A percentile compares a stretch with the other conserved stretches of the same genome.
Evolutionary conservation across 805 yeast species (phyloP).

Genomic region (Lachancea sp.): DNA sequence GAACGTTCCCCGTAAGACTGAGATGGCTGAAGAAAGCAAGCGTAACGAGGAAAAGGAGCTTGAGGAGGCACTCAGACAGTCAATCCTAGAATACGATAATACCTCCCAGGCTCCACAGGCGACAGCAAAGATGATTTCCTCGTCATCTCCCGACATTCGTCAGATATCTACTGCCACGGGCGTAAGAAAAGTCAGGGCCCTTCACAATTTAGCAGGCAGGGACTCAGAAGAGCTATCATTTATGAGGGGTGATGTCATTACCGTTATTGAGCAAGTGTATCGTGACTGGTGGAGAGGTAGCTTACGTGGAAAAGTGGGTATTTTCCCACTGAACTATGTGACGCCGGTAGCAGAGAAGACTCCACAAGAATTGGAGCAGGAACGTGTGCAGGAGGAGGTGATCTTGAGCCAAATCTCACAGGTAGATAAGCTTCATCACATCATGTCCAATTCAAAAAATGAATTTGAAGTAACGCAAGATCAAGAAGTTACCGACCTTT

Average conservation of each 20-base stretch:
- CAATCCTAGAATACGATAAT: slow-evolving; percentile 51
- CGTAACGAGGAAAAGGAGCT: slow-evolving; percentile 72
- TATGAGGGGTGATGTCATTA: slow-evolving; percentile 78
- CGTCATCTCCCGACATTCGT: slow-evolving; percentile 13
- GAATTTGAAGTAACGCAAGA: slow-evolving; percentile 39
- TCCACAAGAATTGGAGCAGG: slow-evolving; percentile 49
- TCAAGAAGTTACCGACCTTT: slow-evolving; percentile 65
- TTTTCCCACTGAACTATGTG: slow-evolving; percentile 90
- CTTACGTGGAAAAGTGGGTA: slow-evolving; percentile 71
- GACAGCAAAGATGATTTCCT: slow-evolving; percentile 1
- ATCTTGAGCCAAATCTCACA: slow-evolving; percentile 51
- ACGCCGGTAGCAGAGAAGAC: slow-evolving; percentile 66
- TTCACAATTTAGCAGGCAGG: slow-evolving; percentile 70
- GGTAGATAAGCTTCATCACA: slow-evolving; percentile 54
- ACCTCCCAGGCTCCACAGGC: not conserved
- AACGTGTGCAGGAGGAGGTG: slow-evolving; percentile 44
- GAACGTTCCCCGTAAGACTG: slow-evolving; percentile 51
- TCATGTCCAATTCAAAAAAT: slow-evolving; percentile 28
- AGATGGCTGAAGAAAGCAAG: slow-evolving; percentile 41
- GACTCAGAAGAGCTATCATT: slow-evolving; percentile 88
- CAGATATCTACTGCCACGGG: slow-evolving; percentile 22
- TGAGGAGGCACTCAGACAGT: slow-evolving; percentile 65
- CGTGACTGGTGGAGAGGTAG: slow-evolving; percentile 96
- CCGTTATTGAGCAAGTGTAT: slow-evolving; percentile 80
- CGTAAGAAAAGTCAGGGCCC: slow-evolving; percentile 68